These are phyloP conservation scores for Boletus insuetus DNA, from an alignment of 768 basidiomycete genomes.

Conservation along the genomic window DNA sequence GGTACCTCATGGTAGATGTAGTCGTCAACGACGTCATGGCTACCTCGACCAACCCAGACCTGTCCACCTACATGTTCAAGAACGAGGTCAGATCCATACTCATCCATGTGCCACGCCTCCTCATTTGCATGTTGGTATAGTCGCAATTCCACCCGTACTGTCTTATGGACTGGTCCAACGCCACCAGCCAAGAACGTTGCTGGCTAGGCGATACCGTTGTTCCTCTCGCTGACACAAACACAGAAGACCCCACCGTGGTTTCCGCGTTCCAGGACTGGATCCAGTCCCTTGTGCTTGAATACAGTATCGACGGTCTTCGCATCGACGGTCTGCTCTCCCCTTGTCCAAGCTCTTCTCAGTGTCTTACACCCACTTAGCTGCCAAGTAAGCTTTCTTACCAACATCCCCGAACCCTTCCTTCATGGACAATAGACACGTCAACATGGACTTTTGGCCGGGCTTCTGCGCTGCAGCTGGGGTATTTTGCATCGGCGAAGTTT, in stretches of 20 bases:
- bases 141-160: slow-evolving; percentile 80
- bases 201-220: slow-evolving; percentile 81
- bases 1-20: slow-evolving; percentile 83
- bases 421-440: slow-evolving; percentile 52
- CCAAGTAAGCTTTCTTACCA: slow-evolving; percentile 27
- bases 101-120: not conserved
- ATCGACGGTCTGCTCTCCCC: slow-evolving; percentile 56
- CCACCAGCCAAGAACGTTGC: slow-evolving; percentile 68
- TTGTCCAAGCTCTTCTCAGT: not conserved
- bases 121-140: slow-evolving; percentile 30
- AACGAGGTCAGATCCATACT: slow-evolving; percentile 41
- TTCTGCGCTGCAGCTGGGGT: slow-evolving; percentile 77
- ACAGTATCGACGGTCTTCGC: slow-evolving; percentile 80
- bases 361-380: slow-evolving; percentile 20
- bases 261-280: slow-evolving; percentile 70
- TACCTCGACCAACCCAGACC: slow-evolving; percentile 57
- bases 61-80: slow-evolving; percentile 68
- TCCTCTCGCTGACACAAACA: slow-evolving; percentile 77
- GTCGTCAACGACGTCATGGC: slow-evolving; percentile 88
- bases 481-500: slow-evolving; percentile 85
- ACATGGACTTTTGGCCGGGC: slow-evolving; percentile 69
- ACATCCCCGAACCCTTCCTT: not conserved
- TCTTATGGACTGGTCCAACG: slow-evolving; percentile 65
- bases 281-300: slow-evolving; percentile 60
- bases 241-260: slow-evolving; percentile 61